Evolutionary conservation across 805 yeast species (phyloP).

Genomic region (Yarrowia sp.): DNA sequence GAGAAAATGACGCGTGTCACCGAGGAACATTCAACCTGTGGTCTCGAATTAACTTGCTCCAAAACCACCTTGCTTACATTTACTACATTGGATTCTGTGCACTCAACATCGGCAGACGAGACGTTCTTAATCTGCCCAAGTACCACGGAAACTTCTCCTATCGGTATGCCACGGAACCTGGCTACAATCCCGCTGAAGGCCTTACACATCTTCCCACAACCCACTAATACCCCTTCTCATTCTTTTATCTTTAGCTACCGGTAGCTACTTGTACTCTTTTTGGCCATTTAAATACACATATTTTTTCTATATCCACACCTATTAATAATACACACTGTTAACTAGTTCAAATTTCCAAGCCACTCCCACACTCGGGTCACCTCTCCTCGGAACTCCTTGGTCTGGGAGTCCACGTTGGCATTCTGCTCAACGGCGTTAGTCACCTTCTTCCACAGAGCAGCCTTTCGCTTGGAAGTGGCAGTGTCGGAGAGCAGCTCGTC

Average conservation of each 20-base stretch:
- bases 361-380: conserved; percentile 85
- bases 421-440: conserved; percentile 58
- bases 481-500: conserved; percentile 11
- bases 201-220: neutral
- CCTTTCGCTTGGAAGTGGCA: neutral
- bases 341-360: conserved; percentile 48
- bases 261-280: too few species aligned
- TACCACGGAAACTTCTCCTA: neutral
- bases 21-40: conserved; percentile 3
- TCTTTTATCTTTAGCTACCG: neutral
- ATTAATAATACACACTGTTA: conserved; percentile 6
- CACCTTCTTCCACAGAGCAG: conserved; percentile 53
- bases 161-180: neutral
- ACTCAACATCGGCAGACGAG: neutral
- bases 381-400: conserved; percentile 77
- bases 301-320: conserved; percentile 6
- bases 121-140: neutral
- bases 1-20: conserved; percentile 27
- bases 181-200: too few species aligned
- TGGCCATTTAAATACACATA: neutral
- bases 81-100: conserved; percentile 23
- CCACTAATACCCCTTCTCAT: neutral
- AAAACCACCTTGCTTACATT: conserved; percentile 2
- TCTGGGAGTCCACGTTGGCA: conserved; percentile 58
- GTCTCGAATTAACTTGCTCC: conserved; percentile 4